Base-by-base conservation (phyloP, 768 basidiomycete genomes). In the Phanerochaete carnosa region DNA sequence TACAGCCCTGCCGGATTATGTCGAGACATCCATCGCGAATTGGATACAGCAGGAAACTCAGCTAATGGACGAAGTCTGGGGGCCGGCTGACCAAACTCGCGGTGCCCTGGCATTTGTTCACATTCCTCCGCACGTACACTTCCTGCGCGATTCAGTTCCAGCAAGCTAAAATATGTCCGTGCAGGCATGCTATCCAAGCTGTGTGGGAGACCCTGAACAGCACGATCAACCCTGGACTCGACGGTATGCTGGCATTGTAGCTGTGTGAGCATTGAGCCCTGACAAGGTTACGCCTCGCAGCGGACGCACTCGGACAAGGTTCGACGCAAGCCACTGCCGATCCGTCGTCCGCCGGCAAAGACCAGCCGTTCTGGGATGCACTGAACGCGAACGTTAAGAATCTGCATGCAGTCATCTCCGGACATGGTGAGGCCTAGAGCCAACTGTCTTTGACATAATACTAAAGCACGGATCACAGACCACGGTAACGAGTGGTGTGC, bases 401-500 rank as follows among this genome's bases (percentile, higher is more conserved):
- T 63, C 70, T 91, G 6, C 84, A 83, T 52, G 88, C 82, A 0
- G 79, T 89, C 39, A 75, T 90, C 28, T 89, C 87, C 2, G 89
- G 89, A 45, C 89, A 91, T 58, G 87, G 88, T 88, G 61, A 37
- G 73, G 67, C 2, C 30, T 49, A 12, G 13, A 45, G 22, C 8
- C 11, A 43, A 4, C 8, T 19, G 39, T 19, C 19, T 9, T 43
- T 4, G 19, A 4, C 39, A 19, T 12, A 19, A 11, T 19, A 43
- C 33, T 37, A 8, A 33, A 22, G 12, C 33, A 6, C 19, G 29
- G 19, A 30, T 63, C 37, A 37, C 63, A 88, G 89, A 88, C 68
- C 90, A 92, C 63, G 90, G 90, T 1, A 80, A 91, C 60, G 88
- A 90, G 69, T 92, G 90, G 90, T 92, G 90, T 62, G 81, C 82